Evolutionary conservation across 2,329 filamentous ascomycete genomes (phyloP), one percentile per base, ranked within the genome.

Genomic region (Ophiocordyceps robertsii): DNA sequence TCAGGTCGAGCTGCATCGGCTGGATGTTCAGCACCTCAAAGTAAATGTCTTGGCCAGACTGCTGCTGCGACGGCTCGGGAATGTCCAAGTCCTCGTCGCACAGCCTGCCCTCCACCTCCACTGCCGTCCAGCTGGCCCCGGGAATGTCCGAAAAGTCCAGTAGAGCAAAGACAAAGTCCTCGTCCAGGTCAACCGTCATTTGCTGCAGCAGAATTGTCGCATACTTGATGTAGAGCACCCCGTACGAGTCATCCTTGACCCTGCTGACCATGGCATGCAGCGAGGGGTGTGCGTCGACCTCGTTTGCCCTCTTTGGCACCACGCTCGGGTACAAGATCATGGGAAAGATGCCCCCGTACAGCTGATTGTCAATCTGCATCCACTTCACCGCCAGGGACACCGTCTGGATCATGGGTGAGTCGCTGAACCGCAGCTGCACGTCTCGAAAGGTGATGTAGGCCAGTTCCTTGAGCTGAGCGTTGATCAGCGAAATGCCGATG

Each of bases 301-400:
- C 92, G 56, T 92, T 89, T 31, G 87, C 88, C 49, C 88, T 92
- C 72, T 96, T 96, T 1, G 92, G 90, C 14, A 98, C 92, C 10
- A 98, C 92, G 63, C 89, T 95, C 6, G 92, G 92, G 59, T 98
- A 98, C 44, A 98, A 71, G 29, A 98, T 79, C 65, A 98, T 94
- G 0, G 92, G 92, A 71, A 98, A 98, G 52, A 98, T 89, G 24
- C 93, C 92, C 27, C 93, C 93, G 55, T 98, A 98, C 13, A 98
- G 76, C 61, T 98, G 92, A 53, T 98, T 98, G 63, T 98, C 92
- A 52, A 98, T 85, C 62, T 98, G 92, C 27, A 98, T 92, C 93
- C 93, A 98, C 61, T 98, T 96, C 58, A 96, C 82, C 0, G 87
- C 85, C 40, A 92, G 70, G 39, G 86, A 90, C 47, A 95, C 65